Evolutionary conservation across 2,329 filamentous ascomycete species (phyloP).

Genomic region (Helicocarpus griseus): DNA sequence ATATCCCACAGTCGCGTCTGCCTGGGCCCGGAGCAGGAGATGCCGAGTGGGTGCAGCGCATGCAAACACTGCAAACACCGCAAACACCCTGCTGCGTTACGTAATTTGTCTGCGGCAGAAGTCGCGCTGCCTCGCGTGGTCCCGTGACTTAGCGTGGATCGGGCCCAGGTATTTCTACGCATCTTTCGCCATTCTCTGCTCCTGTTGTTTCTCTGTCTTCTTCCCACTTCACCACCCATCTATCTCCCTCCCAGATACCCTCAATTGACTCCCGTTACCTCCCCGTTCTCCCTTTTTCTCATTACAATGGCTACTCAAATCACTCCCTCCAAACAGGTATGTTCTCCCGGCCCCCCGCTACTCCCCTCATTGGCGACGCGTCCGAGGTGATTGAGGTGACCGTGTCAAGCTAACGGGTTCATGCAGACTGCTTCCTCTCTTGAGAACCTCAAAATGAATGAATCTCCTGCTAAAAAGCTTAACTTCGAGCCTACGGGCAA

Average conservation of each 20-base stretch:
- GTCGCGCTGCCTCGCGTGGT: conserved; percentile 12
- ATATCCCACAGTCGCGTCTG: no score
- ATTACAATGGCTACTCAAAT: conserved; percentile 64
- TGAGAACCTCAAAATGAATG: conserved; percentile 76
- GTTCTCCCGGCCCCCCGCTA: conserved; percentile 29
- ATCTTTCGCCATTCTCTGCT: conserved; percentile 6
- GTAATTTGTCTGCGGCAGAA: conserved; percentile 3
- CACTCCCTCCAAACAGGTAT: conserved; percentile 64
- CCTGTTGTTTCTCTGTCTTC: conserved; percentile 11
- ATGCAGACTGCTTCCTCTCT: conserved; percentile 74
- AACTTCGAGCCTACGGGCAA: conserved; percentile 66
- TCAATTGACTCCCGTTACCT: conserved; percentile 15
- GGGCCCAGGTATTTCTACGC: conserved; percentile 9
- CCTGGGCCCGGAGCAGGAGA: no score
- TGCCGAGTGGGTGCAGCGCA: not conserved
- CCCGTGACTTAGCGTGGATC: conserved; percentile 14
- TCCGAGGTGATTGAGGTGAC: conserved; percentile 14
- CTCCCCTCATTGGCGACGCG: conserved; percentile 22
- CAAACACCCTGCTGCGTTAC: not conserved
- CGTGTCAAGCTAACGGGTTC: conserved; percentile 27
- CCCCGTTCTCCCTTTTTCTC: conserved; percentile 13
- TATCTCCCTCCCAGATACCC: conserved; percentile 8
- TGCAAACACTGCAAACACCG: not conserved
- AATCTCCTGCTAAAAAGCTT: conserved; percentile 85
- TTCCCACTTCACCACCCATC: conserved; percentile 4